These are phyloP conservation scores for Puccinia polysora DNA, from an alignment of 1,284 basidiomycete species.

Conservation along the genomic window DNA sequence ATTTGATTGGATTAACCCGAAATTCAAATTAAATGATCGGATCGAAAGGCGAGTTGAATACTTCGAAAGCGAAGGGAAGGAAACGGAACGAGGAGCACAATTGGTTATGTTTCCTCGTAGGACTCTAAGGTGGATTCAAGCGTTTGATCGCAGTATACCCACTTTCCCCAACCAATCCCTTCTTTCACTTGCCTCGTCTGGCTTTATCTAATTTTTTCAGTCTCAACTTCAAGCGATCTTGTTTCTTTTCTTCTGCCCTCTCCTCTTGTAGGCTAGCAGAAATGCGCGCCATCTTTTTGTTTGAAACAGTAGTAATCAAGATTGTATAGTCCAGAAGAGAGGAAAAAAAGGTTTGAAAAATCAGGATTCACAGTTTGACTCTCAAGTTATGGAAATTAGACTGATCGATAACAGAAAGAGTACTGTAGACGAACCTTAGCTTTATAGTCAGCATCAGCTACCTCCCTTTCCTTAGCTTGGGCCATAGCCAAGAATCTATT, in stretches of 20 bases:
- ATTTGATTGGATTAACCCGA: too few species aligned
- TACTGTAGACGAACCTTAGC: constrained; percentile 50
- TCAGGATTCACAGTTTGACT: too few species aligned
- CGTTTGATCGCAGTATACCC: too few species aligned
- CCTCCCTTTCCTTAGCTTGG: constrained; percentile 73
- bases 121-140: too few species aligned
- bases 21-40: too few species aligned
- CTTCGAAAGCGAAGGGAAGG: too few species aligned
- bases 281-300: constrained; percentile 60
- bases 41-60: too few species aligned
- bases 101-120: too few species aligned
- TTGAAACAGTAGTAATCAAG: not conserved
- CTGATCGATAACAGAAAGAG: not conserved
- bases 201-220: constrained; percentile 46
- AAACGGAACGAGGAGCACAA: too few species aligned
- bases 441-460: constrained; percentile 69
- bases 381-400: too few species aligned
- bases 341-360: not conserved
- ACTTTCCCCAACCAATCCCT: too few species aligned
- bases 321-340: not conserved
- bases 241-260: constrained; percentile 87
- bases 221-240: constrained; percentile 62
- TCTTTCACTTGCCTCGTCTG: constrained; percentile 15
- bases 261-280: constrained; percentile 79
- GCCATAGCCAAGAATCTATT: constrained; percentile 85